These are phyloP conservation scores for Polychytrium aggregatum DNA, from an alignment of 192 early-diverging fungal species.

Conservation along the genomic window DNA sequence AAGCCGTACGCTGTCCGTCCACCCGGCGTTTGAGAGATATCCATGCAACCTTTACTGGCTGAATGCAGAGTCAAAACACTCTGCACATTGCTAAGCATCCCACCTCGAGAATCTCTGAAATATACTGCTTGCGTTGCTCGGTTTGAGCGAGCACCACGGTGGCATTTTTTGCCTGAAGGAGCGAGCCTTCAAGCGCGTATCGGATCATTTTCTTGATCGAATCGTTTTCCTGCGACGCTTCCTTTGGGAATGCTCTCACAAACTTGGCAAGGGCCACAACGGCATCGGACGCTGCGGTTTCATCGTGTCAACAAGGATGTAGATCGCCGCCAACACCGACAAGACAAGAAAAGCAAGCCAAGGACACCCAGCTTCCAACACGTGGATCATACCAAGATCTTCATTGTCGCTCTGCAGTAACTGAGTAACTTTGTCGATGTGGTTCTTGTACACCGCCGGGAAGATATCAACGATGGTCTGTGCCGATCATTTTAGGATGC, in stretches of 20 bases:
- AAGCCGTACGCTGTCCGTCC: too few species aligned
- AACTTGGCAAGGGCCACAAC: conserved; percentile 64
- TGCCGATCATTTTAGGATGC: too few species aligned
- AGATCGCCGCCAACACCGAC: conserved; percentile 32
- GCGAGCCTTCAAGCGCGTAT: conserved; percentile 43
- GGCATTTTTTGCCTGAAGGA: conserved; percentile 59
- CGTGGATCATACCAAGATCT: conserved; percentile 25
- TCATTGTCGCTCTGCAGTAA: conserved; percentile 27
- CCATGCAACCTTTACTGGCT: not conserved
- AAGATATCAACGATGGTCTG: conserved; percentile 37
- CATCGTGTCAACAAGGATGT: too few species aligned
- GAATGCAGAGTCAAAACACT: too few species aligned
- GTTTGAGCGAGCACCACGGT: conserved; percentile 57
- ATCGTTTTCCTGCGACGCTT: conserved; percentile 24
- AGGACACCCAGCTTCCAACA: not conserved
- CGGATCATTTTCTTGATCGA: conserved; percentile 26
- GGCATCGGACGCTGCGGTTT: too few species aligned
- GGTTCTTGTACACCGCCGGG: conserved; percentile 45
- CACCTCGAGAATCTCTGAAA: conserved; percentile 40
- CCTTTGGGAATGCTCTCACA: conserved; percentile 51
- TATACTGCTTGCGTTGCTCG: conserved; percentile 27
- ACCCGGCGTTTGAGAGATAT: not conserved
- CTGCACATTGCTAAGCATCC: too few species aligned
- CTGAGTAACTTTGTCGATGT: conserved; percentile 33
- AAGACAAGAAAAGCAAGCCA: not conserved